Percentiles rank a stretch among this genome's conserved stretches.
Evolutionary conservation across 176 grass and related monocot species (phyloP).

Genomic region (Typha latifolia): DNA sequence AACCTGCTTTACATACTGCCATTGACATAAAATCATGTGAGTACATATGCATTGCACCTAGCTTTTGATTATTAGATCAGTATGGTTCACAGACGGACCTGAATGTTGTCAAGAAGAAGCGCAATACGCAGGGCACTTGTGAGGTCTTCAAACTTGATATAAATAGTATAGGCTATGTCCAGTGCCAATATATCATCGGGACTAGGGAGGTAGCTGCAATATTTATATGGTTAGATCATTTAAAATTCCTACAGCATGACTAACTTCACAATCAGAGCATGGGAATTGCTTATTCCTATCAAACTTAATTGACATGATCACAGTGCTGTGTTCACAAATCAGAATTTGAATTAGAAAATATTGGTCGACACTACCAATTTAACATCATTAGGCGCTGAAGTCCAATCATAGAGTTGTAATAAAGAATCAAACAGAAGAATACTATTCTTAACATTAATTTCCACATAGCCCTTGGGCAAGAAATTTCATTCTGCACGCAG

Average conservation of each 20-base stretch:
- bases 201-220: conserved; percentile 52
- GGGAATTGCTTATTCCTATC: not conserved
- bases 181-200: conserved; percentile 82
- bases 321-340: not conserved
- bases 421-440: too few species aligned
- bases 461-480: too few species aligned
- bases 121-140: conserved; percentile 75
- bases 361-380: not conserved
- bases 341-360: not conserved
- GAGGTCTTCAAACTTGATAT: conserved; percentile 84
- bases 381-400: not conserved
- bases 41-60: not conserved
- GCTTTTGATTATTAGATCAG: not conserved
- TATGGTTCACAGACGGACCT: conserved; percentile 27
- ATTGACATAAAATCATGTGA: conserved; percentile 22
- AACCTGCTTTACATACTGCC: conserved; percentile 85
- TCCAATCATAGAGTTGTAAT: too few species aligned
- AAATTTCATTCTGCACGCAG: too few species aligned
- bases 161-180: conserved; percentile 89
- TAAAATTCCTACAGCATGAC: not conserved
- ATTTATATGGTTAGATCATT: not conserved
- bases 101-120: conserved; percentile 60
- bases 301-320: not conserved
- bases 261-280: not conserved
- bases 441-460: too few species aligned